Conservation (phyloP, 129 eudicot genomes). For the Ambrosia artemisiifolia region DNA sequence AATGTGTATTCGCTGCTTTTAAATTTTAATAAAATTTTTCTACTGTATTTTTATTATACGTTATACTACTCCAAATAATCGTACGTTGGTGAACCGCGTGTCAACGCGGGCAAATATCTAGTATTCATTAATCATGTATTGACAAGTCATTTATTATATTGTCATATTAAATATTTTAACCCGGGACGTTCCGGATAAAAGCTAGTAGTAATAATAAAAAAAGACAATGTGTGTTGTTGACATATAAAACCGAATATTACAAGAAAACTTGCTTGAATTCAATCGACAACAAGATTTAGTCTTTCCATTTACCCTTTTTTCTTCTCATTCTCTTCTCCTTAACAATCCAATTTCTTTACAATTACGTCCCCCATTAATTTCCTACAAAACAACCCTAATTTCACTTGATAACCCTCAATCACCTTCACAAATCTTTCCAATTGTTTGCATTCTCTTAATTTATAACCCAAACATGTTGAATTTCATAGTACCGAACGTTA, state of each 20-base stretch:
- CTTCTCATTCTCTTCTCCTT: constrained; percentile 26
- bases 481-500: constrained; percentile 7
- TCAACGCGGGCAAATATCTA: no score
- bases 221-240: neutral
- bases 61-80: no score
- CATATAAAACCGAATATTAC: neutral
- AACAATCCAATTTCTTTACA: constrained; percentile 20
- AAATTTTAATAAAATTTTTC: no score
- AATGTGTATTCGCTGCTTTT: no score
- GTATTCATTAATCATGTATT: no score
- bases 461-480: constrained; percentile 10
- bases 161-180: no score
- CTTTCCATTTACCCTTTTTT: constrained; percentile 19
- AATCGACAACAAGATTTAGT: constrained; percentile 32
- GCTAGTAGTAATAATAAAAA: no score
- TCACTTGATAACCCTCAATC: constrained; percentile 20
- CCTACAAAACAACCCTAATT: constrained; percentile 17
- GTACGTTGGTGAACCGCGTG: no score
- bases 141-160: no score
- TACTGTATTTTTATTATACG: no score
- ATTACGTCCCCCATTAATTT: constrained; percentile 25
- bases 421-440: constrained; percentile 14
- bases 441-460: constrained; percentile 21
- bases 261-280: constrained; percentile 13
- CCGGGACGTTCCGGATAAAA: no score